Conservation (phyloP, 2,329 filamentous ascomycete genomes). For the Geosmithia flava region DNA sequence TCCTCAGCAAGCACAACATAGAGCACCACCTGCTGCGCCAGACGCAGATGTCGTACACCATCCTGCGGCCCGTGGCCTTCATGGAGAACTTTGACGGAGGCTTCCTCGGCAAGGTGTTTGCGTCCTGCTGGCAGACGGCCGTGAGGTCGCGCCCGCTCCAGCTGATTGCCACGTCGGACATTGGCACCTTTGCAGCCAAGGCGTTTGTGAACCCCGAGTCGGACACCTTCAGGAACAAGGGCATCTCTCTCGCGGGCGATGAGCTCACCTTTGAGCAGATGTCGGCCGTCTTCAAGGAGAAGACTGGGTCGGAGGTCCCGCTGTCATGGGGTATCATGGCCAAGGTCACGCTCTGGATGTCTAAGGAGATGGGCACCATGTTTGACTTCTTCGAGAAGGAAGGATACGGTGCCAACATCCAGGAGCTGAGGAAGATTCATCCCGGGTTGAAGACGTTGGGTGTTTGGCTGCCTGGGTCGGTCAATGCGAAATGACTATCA, state of each 20-base stretch:
- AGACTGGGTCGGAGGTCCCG: slow-evolving; percentile 14
- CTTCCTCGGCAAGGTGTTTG: slow-evolving; percentile 18
- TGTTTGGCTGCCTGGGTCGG: slow-evolving; percentile 4
- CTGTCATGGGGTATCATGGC: slow-evolving; percentile 15
- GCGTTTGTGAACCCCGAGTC: slow-evolving; percentile 17
- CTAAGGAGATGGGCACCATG: slow-evolving; percentile 20
- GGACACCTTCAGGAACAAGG: slow-evolving; percentile 12
- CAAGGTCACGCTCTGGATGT: slow-evolving; percentile 11
- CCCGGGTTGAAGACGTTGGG: slow-evolving; percentile 13
- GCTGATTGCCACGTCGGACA: slow-evolving; percentile 20
- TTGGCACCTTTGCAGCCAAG: slow-evolving; percentile 23
- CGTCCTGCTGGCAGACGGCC: slow-evolving; percentile 15
- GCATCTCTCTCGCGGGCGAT: slow-evolving; percentile 25
- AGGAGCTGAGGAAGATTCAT: slow-evolving; percentile 11
- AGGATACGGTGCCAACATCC: slow-evolving; percentile 21
- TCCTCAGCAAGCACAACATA: slow-evolving; percentile 45
- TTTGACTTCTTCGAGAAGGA: slow-evolving; percentile 22
- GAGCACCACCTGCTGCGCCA: slow-evolving; percentile 43
- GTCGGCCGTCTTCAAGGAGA: slow-evolving; percentile 15
- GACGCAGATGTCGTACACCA: slow-evolving; percentile 19
- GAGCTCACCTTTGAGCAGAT: slow-evolving; percentile 21
- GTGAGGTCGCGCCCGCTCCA: slow-evolving; percentile 19
- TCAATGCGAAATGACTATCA: too few species aligned
- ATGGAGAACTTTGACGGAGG: slow-evolving; percentile 23
- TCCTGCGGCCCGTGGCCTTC: slow-evolving; percentile 25